Evolutionary conservation across 306 rosid genomes (phyloP).

Genomic region (Begonia masoniana): DNA sequence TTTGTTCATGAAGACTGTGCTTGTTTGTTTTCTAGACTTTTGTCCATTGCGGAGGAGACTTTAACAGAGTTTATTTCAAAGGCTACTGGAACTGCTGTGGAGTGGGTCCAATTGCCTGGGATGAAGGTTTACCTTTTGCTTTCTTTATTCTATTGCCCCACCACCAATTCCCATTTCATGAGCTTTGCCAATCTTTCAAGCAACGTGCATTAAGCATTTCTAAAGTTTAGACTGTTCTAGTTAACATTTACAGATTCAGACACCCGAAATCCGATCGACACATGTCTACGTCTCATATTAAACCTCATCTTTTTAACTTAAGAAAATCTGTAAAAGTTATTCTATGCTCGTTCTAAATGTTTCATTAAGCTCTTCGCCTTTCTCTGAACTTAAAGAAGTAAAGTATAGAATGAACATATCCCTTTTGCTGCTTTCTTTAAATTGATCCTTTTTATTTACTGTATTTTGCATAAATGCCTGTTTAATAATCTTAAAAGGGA

Average conservation of each 20-base stretch:
- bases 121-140: conserved; percentile 65
- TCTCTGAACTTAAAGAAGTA: too few relatives aligned
- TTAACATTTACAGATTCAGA: too few relatives aligned
- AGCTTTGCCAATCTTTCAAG: conserved; percentile 29
- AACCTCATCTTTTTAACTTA: too few relatives aligned
- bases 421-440: too few relatives aligned
- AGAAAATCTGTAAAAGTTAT: too few relatives aligned
- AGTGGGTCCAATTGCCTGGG: conserved; percentile 99
- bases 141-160: conserved; percentile 1
- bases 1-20: conserved; percentile 12
- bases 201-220: conserved; percentile 10
- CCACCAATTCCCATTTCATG: background rate
- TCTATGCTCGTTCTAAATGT: too few relatives aligned
- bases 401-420: too few relatives aligned
- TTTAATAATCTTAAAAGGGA: background rate
- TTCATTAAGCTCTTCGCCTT: too few relatives aligned
- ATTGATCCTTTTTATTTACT: too few relatives aligned
- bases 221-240: background rate
- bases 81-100: conserved; percentile 99
- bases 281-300: too few relatives aligned
- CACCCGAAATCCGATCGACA: too few relatives aligned
- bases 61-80: conserved; percentile 99
- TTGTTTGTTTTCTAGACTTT: conserved; percentile 49
- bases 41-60: conserved; percentile 99
- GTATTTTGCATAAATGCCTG: too few relatives aligned